Conservation (phyloP, 352 stramenopile species). For the Phytopythium boreale region DNA sequence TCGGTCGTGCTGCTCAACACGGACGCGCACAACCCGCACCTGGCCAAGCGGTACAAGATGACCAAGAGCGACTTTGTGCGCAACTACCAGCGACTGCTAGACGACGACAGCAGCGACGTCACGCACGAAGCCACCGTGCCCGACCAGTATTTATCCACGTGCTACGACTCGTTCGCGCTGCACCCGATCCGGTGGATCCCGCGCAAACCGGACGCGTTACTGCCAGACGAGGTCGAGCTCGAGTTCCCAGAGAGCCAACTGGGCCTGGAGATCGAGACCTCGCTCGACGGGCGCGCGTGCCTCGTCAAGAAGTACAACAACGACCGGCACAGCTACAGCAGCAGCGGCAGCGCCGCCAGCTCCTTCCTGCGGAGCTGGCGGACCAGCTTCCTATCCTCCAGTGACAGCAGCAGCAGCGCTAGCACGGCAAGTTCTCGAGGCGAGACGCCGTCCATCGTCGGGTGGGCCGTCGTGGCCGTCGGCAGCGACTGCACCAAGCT, state of each 20-base stretch:
- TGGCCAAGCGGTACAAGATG: conserved; percentile 74
- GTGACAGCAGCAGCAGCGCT: conserved; percentile 8
- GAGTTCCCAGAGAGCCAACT: conserved; percentile 52
- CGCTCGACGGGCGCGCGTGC: conserved; percentile 61
- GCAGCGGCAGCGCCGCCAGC: conserved; percentile 10
- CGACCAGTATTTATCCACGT: conserved; percentile 43
- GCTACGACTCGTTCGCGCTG: conserved; percentile 61
- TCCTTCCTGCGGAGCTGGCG: conserved; percentile 12
- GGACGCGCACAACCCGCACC: conserved; percentile 68
- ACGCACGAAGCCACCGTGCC: conserved; percentile 39
- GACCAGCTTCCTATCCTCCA: conserved; percentile 20
- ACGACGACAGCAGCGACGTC: conserved; percentile 13
- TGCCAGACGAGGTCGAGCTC: conserved; percentile 62
- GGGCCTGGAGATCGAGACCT: conserved; percentile 77
- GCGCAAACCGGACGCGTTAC: conserved; percentile 37
- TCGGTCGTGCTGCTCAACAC: conserved; percentile 79
- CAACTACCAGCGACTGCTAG: conserved; percentile 62
- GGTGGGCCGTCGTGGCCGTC: conserved; percentile 72
- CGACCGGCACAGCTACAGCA: conserved; percentile 48
- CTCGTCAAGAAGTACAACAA: conserved; percentile 57
- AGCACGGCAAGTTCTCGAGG: conserved; percentile 18
- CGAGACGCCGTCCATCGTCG: conserved; percentile 29
- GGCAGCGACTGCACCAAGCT: conserved; percentile 63
- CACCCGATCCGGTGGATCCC: conserved; percentile 60
- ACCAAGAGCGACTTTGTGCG: conserved; percentile 65